A percentile compares a stretch with the other conserved stretches of the same genome.
Conservation (phyloP, 805 yeast species). For the Pichia kluyveri region DNA sequence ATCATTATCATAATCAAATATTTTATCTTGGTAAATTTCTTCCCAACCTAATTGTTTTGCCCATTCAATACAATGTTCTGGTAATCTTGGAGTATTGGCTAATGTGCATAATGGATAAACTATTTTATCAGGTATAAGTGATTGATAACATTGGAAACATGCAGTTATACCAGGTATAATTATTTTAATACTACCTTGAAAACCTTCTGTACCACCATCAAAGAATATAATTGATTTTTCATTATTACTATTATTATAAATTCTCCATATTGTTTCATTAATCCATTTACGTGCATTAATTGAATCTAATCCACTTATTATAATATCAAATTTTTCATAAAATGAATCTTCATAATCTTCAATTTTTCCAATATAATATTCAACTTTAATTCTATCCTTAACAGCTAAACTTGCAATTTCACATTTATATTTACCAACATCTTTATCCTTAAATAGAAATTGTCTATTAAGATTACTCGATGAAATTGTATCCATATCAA, state of each 20-base stretch:
- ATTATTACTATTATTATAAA: conserved; percentile 44
- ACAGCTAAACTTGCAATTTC: conserved; percentile 55
- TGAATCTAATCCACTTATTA: conserved; percentile 83
- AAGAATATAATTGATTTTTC: conserved; percentile 57
- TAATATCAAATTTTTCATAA: conserved; percentile 58
- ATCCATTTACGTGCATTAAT: conserved; percentile 90
- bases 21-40: conserved; percentile 25
- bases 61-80: conserved; percentile 94
- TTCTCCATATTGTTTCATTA: conserved; percentile 53
- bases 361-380: conserved; percentile 56
- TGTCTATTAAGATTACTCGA: conserved; percentile 70
- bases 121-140: conserved; percentile 52
- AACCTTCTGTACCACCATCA: conserved; percentile 96
- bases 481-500: conserved; percentile 81
- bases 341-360: conserved; percentile 55
- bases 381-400: conserved; percentile 31
- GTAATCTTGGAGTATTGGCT: conserved; percentile 87
- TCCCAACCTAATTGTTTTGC: conserved; percentile 75
- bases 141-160: conserved; percentile 88
- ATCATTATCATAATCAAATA: conserved; percentile 61
- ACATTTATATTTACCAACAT: conserved; percentile 62
- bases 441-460: conserved; percentile 52
- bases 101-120: conserved; percentile 90
- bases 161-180: conserved; percentile 79
- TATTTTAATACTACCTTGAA: conserved; percentile 83